Evolutionary conservation across 148 eudicot species (phyloP), one percentile per base, ranked within the genome.

Genomic region (Rhododendron kiyosumense): DNA sequence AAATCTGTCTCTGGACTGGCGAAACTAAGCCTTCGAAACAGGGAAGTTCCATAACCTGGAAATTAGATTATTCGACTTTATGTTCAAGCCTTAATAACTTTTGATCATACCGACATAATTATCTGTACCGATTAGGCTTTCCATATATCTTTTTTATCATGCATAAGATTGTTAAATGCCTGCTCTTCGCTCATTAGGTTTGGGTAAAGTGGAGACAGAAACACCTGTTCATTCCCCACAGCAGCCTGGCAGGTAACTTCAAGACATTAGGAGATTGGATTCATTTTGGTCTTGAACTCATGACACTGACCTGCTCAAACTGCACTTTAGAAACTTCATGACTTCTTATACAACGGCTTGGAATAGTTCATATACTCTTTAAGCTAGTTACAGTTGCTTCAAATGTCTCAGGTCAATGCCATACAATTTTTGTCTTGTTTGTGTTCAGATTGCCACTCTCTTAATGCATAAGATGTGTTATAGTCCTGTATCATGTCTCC

Each of bases 171-270:
- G 30, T 20, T 73, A 83, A 73, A 83, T 76, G 81, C 71, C 79
- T 88, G 38, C 85, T 84, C 10, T 84, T 85, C 46, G 67, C 14
- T 81, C 63, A 81, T 86, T 90, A 95, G 98, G 98, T 89, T 88
- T 95, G 88, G 98, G 98, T 71, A 83, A 90, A 86, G 89, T 95
- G 82, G 94, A 88, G 69, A 86, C 90, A 34, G 89, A 93, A 92
- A 95, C 98, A 59, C 98, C 96, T 36, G 91, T 90, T 84, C 96
- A 92, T 86, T 95, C 98, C 82, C 98, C 98, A 67, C 88, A 88
- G 51, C 90, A 63, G 79, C 90, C 90, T 86, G 85, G 79, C 86
- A 90, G 96, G 98, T 95, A 93, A 85, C 34, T 84, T 79, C 57
- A 76, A 77, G 61, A 54, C 83, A 83, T 82, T 81, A 5, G 46